A percentile compares a stretch with the other conserved stretches of the same genome.
Evolutionary conservation across 73 alveolate genomes (phyloP).

Genomic region (Paramecium tetraurelia): DNA sequence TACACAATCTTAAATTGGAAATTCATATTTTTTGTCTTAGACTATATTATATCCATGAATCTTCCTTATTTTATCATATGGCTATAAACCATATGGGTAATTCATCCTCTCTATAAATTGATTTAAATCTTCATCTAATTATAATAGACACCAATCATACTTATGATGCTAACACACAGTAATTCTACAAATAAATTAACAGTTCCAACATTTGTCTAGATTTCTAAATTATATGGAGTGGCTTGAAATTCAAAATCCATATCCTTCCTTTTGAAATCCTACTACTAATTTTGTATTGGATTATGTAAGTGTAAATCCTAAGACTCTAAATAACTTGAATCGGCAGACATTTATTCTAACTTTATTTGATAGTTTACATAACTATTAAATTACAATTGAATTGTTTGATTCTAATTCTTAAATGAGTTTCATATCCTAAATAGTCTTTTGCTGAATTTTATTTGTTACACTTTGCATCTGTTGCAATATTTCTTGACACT

Average conservation of each 20-base stretch:
- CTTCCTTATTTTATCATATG: conserved; percentile 17
- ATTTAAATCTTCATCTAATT: neutral
- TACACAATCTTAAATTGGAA: neutral
- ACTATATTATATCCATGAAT: conserved; percentile 46
- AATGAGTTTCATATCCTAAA: neutral
- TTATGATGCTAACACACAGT: neutral
- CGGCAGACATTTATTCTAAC: neutral
- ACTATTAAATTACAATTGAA: neutral
- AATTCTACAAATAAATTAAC: neutral
- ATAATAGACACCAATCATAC: neutral
- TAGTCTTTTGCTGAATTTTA: neutral
- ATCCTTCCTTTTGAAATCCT: neutral
- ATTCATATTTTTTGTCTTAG: neutral
- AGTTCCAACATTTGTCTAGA: conserved; percentile 9
- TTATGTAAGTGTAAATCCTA: neutral
- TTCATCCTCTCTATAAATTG: conserved; percentile 39
- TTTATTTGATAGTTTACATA: neutral
- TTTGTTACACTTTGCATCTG: neutral
- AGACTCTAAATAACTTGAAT: neutral
- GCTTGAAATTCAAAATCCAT: neutral
- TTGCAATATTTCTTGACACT: neutral
- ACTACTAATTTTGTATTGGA: neutral
- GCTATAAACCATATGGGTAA: conserved; percentile 47
- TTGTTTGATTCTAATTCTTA: neutral
- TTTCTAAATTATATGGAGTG: neutral